phyloP scores from a whole-genome alignment of 169 alveolate species.

The Eimeria zaria region DNA sequence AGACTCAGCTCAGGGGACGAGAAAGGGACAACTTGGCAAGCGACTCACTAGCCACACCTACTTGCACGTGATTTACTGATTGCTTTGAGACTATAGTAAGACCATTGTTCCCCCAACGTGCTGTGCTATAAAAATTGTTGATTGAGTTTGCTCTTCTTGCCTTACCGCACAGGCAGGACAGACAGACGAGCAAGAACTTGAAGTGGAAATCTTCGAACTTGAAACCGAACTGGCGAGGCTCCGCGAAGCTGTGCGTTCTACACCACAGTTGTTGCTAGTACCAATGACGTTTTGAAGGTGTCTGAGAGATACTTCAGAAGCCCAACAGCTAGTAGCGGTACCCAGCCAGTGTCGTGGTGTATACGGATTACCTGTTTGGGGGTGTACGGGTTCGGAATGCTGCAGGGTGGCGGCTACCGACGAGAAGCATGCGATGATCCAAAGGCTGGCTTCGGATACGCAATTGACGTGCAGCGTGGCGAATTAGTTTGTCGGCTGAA shows the following conservation, averaged over 20 bases:
- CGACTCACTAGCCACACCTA: not conserved
- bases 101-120: not conserved
- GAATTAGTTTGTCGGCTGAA: conserved; percentile 73
- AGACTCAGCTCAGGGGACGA: conserved; percentile 18
- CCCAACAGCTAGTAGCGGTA: not conserved
- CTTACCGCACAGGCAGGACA: not conserved
- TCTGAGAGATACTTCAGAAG: not conserved
- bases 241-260: conserved; percentile 8
- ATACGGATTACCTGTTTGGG: not conserved
- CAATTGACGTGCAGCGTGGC: conserved; percentile 44
- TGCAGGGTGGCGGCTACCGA: conserved; percentile 70
- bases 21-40: conserved; percentile 5
- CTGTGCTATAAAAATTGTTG: not conserved
- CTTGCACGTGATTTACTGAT: not conserved
- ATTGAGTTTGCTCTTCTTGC: not conserved
- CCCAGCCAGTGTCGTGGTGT: not conserved
- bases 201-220: conserved; percentile 27
- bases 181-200: not conserved
- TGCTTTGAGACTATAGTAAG: not conserved
- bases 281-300: not conserved
- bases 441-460: conserved; percentile 54
- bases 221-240: conserved; percentile 38
- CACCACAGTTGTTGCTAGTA: not conserved
- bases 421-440: not conserved
- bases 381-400: not conserved